Evolutionary conservation across 2,329 filamentous ascomycete genomes (phyloP), one percentile per base, ranked within the genome.

Genomic region (Apiospora malaysiana): DNA sequence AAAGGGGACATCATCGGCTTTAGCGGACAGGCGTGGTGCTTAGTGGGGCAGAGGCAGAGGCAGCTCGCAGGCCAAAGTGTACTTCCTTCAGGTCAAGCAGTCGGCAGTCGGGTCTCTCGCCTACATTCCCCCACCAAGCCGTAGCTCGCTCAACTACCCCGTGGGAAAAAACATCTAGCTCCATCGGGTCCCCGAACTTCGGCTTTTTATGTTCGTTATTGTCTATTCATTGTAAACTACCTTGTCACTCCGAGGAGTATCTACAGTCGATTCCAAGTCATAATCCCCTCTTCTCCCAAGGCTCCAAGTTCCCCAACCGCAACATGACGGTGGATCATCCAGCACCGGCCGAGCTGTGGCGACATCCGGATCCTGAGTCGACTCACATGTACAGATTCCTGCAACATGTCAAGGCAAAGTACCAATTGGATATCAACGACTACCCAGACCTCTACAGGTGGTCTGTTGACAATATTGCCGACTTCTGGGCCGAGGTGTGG

Each of bases 401-500:
- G 74, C 85, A 90, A 75, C 84, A 85, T 69, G 85, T 97, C 74
- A 94, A 92, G 81, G 79, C 87, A 72, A 92, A 92, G 76, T 88
- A 95, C 77, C 82, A 83, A 14, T 81, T 94, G 70, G 79, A 84
- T 27, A 84, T 96, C 66, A 79, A 85, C 23, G 89, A 86, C 73
- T 97, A 97, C 78, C 83, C 90, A 25, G 89, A 89, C n/a, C 87
- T 98, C 10, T 93, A 95, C 83, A 83, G 88, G 79, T 98, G 95
- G 95, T 97, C 94, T 74, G 87, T 96, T 73, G 88, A 92, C 9
- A 86, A 95, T 75, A 87, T 94, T 9, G 87, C 90, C 32, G 83
- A 87, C 1, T 97, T 98, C 80, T 98, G 95, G 95, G 90, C 88
- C 68, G 91, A 94, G 70, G 88, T 94, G 12, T 98, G 95, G 95